Percentiles rank a stretch among this genome's conserved stretches.
Evolutionary conservation across 768 basidiomycete species (phyloP).

Genomic region (Clitopilus hobsonii): DNA sequence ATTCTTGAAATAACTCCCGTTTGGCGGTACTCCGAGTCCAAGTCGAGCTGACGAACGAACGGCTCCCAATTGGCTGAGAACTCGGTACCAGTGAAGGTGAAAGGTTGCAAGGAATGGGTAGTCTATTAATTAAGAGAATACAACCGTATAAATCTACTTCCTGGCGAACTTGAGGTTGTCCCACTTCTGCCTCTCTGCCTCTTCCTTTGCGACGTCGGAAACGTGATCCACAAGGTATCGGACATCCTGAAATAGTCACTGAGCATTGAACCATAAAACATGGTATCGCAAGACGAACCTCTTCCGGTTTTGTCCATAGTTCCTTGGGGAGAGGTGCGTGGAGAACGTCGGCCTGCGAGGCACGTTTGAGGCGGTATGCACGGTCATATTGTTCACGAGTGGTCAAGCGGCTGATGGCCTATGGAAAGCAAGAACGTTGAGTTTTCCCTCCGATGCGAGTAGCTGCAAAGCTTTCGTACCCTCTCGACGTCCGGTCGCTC

Average conservation of each 20-base stretch:
- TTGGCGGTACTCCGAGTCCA: too few species aligned
- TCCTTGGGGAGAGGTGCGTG: slow-evolving; percentile 80
- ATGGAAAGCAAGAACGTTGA: slow-evolving; percentile 6
- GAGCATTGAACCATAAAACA: neutral
- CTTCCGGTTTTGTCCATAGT: slow-evolving; percentile 69
- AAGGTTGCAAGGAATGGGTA: neutral
- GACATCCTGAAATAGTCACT: slow-evolving; percentile 56
- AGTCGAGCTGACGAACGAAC: too few species aligned
- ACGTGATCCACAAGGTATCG: slow-evolving; percentile 87
- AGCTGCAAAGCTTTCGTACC: slow-evolving; percentile 34
- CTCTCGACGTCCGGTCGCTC: slow-evolving; percentile 76
- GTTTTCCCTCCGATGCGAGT: neutral
- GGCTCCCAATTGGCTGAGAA: too few species aligned
- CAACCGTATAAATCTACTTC: slow-evolving; percentile 40
- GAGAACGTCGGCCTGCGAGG: slow-evolving; percentile 71
- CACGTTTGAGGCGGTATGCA: slow-evolving; percentile 82
- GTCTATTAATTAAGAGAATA: neutral
- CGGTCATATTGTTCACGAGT: slow-evolving; percentile 84
- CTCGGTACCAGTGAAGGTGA: neutral
- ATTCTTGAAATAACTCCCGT: too few species aligned
- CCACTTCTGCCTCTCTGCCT: slow-evolving; percentile 74
- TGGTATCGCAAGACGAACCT: slow-evolving; percentile 63
- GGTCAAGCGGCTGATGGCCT: slow-evolving; percentile 85
- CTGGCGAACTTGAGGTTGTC: slow-evolving; percentile 71
- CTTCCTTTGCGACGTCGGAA: slow-evolving; percentile 65